Conservation (phyloP, 2,329 filamentous ascomycete species). For the Knoxdaviesia capensis region DNA sequence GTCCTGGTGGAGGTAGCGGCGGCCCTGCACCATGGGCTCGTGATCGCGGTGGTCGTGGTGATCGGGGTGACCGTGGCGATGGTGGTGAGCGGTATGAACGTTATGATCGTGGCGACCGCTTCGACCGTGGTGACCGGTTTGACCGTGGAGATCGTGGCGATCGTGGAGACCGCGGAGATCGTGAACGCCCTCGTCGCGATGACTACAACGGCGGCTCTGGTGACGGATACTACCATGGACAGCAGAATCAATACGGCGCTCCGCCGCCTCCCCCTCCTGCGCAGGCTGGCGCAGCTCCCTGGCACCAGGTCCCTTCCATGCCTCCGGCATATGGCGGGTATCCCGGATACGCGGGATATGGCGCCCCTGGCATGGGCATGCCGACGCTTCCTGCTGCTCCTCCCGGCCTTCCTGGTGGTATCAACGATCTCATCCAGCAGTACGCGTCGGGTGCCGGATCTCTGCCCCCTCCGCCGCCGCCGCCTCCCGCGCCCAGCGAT, state of each 20-base stretch:
- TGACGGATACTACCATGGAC: constrained; percentile 7
- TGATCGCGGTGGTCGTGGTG: constrained; percentile 31
- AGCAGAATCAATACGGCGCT: constrained; percentile 5
- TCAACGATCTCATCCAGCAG: constrained; percentile 48
- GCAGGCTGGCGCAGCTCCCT: constrained; percentile 22
- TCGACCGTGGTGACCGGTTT: constrained; percentile 18
- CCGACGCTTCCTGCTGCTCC: constrained; percentile 28
- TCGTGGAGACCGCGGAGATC: constrained; percentile 1
- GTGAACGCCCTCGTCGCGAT: constrained; percentile 1
- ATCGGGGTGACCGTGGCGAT: constrained; percentile 12
- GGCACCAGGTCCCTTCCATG: constrained; percentile 35
- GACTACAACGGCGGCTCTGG: constrained; percentile 11
- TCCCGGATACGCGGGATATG: constrained; percentile 25
- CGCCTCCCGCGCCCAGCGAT: constrained; percentile 34
- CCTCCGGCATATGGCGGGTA: constrained; percentile 37
- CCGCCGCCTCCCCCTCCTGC: constrained; percentile 5
- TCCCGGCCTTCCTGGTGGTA: constrained; percentile 31
- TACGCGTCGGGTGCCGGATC: constrained; percentile 30
- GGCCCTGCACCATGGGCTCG: constrained; percentile 40
- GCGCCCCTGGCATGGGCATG: constrained; percentile 28
- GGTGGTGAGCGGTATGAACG: constrained; percentile 20
- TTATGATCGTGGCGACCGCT: constrained; percentile 14
- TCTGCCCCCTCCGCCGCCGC: constrained; percentile 37
- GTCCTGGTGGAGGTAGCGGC: constrained; percentile 19
- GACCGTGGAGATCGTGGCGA: constrained; percentile 9